Percentiles rank a stretch among this genome's conserved stretches.
These are phyloP conservation scores for Gossypium arboreum DNA, from an alignment of 345 rosid species.

Conservation along the genomic window DNA sequence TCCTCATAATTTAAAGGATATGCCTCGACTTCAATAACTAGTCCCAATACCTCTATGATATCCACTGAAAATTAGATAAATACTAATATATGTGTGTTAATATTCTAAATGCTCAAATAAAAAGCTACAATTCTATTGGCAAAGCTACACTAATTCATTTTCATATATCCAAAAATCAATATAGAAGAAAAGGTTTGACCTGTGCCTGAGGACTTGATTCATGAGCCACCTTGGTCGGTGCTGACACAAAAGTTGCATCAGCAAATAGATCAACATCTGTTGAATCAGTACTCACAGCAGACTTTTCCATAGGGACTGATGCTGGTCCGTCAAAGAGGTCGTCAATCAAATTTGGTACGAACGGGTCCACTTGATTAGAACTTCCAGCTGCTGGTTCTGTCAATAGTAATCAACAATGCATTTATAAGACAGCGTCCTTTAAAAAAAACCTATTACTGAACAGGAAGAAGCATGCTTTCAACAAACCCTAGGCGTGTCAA, in stretches of 20 bases:
- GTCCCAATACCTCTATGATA: neutral
- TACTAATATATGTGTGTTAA: neutral
- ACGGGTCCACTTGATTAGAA: constrained; percentile 69
- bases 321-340: constrained; percentile 70
- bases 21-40: neutral
- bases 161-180: neutral
- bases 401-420: constrained; percentile 22
- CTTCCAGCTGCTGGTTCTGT: constrained; percentile 62
- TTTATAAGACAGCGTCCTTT: neutral
- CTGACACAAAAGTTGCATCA: constrained; percentile 91
- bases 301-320: constrained; percentile 47
- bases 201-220: constrained; percentile 46
- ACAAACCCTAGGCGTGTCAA: neutral
- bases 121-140: constrained; percentile 3
- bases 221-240: constrained; percentile 48
- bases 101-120: neutral
- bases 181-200: constrained; percentile 35
- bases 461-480: neutral
- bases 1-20: neutral
- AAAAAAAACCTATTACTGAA: neutral
- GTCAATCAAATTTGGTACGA: constrained; percentile 71
- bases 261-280: constrained; percentile 84
- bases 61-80: neutral
- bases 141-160: neutral
- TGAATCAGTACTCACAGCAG: constrained; percentile 40